These are phyloP conservation scores for Diutina neorugosa DNA, from an alignment of 1,139 yeast species.

Conservation along the genomic window DNA sequence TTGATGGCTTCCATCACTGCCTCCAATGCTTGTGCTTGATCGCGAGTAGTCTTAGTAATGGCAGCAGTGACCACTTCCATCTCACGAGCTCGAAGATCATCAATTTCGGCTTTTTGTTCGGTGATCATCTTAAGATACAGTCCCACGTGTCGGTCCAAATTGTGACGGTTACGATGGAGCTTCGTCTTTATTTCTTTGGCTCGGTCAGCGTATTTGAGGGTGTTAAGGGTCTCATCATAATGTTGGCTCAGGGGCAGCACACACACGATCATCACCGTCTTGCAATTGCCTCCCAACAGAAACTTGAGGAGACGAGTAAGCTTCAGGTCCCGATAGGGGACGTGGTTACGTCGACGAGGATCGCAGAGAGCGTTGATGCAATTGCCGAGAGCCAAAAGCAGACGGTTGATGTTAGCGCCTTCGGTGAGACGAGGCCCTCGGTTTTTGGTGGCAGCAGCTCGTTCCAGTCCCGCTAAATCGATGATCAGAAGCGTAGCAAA, in stretches of 20 bases:
- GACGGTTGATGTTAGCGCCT: conserved; percentile 87
- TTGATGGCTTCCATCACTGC: conserved; percentile 30
- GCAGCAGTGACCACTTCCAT: conserved; percentile 20
- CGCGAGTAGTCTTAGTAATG: conserved; percentile 8
- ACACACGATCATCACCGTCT: conserved; percentile 92
- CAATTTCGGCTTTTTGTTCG: conserved; percentile 70
- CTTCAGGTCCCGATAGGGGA: conserved; percentile 42
- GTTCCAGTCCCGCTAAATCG: conserved; percentile 89
- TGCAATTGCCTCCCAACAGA: conserved; percentile 90
- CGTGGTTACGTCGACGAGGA: conserved; percentile 52
- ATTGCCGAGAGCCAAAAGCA: conserved; percentile 80
- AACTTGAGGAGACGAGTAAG: conserved; percentile 68
- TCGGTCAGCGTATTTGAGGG: conserved; percentile 80
- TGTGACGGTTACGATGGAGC: conserved; percentile 61
- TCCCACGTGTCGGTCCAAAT: conserved; percentile 76
- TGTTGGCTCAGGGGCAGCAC: conserved; percentile 77
- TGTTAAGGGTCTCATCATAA: conserved; percentile 84
- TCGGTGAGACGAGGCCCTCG: conserved; percentile 71
- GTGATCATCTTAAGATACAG: conserved; percentile 75
- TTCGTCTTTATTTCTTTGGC: conserved; percentile 88
- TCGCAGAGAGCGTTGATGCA: conserved; percentile 89
- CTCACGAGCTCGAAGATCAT: conserved; percentile 51
- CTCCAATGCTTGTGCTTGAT: conserved; percentile 23
- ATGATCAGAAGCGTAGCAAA: conserved; percentile 33
- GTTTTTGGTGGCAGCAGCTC: conserved; percentile 84